Conservation (phyloP, 2,329 filamentous ascomycete genomes). For the Dothistroma septosporum region DNA sequence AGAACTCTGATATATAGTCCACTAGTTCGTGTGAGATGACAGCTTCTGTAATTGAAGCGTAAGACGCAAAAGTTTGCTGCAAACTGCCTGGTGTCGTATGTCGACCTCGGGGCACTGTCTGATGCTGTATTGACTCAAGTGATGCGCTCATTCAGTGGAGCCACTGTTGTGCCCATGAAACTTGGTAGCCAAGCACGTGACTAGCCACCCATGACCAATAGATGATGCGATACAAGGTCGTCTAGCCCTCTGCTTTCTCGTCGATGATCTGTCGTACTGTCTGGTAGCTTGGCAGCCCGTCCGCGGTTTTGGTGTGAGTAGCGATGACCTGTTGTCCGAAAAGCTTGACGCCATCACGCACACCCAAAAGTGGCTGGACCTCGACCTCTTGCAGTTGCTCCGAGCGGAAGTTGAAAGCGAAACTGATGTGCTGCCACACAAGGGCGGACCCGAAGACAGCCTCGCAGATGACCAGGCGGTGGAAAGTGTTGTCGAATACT, state of each 20-base stretch:
- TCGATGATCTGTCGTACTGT: neutral
- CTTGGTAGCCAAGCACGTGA: neutral
- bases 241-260: neutral
- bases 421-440: slow-evolving; percentile 22
- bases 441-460: slow-evolving; percentile 18
- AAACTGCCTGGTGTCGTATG: too few relatives aligned
- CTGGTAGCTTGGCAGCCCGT: slow-evolving; percentile 2
- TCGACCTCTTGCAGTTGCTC: slow-evolving; percentile 10
- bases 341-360: slow-evolving; percentile 12
- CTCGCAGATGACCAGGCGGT: slow-evolving; percentile 15
- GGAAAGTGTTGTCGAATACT: slow-evolving; percentile 5
- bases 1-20: too few relatives aligned
- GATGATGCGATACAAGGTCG: neutral
- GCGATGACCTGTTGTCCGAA: slow-evolving; percentile 12
- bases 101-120: too few relatives aligned
- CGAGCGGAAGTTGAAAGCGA: slow-evolving; percentile 21
- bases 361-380: slow-evolving; percentile 8
- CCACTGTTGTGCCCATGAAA: neutral
- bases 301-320: neutral
- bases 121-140: too few relatives aligned
- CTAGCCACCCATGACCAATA: neutral
- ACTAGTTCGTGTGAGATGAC: too few relatives aligned
- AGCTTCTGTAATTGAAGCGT: too few relatives aligned
- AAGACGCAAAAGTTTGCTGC: too few relatives aligned
- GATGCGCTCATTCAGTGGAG: too few relatives aligned